These are phyloP conservation scores for Zygnema cylindricum DNA, from an alignment of 139 green algal genomes.

Conservation along the genomic window DNA sequence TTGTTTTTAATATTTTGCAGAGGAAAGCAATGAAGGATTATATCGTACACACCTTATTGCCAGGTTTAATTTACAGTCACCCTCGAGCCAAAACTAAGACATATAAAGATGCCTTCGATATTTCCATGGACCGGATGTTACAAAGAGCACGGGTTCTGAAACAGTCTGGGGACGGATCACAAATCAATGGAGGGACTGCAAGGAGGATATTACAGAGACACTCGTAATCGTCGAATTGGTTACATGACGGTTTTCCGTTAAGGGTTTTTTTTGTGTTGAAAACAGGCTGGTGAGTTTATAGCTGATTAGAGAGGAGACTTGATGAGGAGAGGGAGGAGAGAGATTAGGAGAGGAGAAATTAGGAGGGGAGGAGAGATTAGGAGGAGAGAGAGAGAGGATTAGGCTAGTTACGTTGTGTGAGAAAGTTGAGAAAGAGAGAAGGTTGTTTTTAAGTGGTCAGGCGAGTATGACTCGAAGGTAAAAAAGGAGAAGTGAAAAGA, in stretches of 20 bases:
- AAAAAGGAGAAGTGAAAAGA: too few relatives aligned
- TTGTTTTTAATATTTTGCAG: too few relatives aligned
- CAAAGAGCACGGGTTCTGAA: neutral
- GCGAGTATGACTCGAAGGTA: too few relatives aligned
- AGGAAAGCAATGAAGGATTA: constrained; percentile 12
- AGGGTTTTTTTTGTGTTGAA: neutral
- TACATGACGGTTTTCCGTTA: neutral
- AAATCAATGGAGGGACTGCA: neutral
- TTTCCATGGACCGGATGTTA: constrained; percentile 25
- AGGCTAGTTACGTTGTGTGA: neutral
- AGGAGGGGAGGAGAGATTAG: neutral
- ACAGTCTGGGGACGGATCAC: neutral
- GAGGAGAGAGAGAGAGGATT: neutral
- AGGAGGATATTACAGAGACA: neutral
- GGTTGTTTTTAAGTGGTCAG: too few relatives aligned
- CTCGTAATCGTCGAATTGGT: too few relatives aligned
- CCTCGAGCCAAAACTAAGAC: neutral
- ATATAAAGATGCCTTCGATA: constrained; percentile 42
- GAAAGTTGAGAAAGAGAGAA: too few relatives aligned
- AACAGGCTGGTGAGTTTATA: neutral
- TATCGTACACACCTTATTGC: constrained; percentile 18
- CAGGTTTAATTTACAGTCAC: constrained; percentile 28
- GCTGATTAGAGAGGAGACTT: neutral
- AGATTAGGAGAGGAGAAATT: neutral
- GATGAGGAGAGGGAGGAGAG: neutral